A percentile compares a stretch with the other conserved stretches of the same genome.
Evolutionary conservation across 129 eudicot species (phyloP).

Genomic region (Logfia minima): DNA sequence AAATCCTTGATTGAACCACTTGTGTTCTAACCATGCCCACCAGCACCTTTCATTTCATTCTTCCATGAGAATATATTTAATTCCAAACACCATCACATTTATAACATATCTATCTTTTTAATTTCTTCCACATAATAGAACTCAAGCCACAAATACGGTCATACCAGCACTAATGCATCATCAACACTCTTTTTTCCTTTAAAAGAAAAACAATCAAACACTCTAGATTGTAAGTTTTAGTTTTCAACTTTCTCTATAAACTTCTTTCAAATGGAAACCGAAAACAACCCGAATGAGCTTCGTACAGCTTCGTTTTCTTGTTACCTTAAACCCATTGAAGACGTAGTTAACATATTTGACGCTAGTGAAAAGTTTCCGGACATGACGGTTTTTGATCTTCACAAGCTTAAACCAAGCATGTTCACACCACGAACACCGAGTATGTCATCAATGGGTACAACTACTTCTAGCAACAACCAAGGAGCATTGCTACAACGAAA

Average conservation of each 20-base stretch:
- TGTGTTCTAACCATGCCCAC: constrained; percentile 19
- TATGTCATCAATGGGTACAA: constrained; percentile 38
- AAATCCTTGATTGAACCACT: constrained; percentile 35
- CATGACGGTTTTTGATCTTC: constrained; percentile 35
- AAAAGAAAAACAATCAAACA: constrained; percentile 9
- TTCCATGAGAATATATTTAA: constrained; percentile 34
- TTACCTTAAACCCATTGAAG: constrained; percentile 53
- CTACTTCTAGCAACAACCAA: constrained; percentile 62
- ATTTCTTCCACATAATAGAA: constrained; percentile 9
- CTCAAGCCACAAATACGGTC: constrained; percentile 28
- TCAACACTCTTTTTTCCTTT: constrained; percentile 25
- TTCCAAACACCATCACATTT: constrained; percentile 30
- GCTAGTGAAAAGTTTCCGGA: constrained; percentile 14
- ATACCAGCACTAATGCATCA: constrained; percentile 28
- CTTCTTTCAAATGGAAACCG: constrained; percentile 25
- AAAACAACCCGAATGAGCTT: constrained; percentile 36
- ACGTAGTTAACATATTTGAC: constrained; percentile 19
- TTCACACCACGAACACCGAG: constrained; percentile 50
- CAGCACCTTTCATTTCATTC: constrained; percentile 28
- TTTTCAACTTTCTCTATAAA: background rate
- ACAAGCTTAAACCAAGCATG: constrained; percentile 30
- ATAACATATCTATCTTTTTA: constrained; percentile 27
- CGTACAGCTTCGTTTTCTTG: constrained; percentile 69
- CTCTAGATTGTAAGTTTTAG: background rate
- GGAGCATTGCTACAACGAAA: constrained; percentile 43